Conservation (phyloP, 371 early-diverging fungal species). For the Mortierella sp. region DNA sequence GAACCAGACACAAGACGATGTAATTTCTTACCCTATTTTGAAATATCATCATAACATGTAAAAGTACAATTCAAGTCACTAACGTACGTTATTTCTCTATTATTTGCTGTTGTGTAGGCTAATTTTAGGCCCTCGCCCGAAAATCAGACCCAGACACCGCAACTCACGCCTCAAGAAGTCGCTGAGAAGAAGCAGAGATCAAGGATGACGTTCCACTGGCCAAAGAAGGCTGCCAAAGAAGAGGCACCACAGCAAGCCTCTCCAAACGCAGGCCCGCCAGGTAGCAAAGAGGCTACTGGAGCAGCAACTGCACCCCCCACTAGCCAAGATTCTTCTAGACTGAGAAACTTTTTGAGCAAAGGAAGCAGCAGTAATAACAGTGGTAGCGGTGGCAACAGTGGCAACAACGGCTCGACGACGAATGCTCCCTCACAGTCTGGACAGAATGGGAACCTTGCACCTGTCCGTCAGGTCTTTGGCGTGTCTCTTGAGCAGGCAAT, state of each 20-base stretch:
- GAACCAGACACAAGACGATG: slow-evolving; percentile 38
- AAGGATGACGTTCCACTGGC: slow-evolving; percentile 55
- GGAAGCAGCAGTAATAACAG: slow-evolving; percentile 20
- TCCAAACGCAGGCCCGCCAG: background rate
- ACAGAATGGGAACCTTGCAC: background rate
- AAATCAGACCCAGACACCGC: slow-evolving; percentile 9
- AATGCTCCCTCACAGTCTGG: slow-evolving; percentile 2
- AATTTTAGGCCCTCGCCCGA: slow-evolving; percentile 11
- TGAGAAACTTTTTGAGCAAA: slow-evolving; percentile 45
- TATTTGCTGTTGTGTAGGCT: slow-evolving; percentile 2
- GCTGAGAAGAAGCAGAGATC: slow-evolving; percentile 56
- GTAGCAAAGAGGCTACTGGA: slow-evolving; percentile 5
- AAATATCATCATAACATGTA: background rate
- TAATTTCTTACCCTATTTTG: background rate
- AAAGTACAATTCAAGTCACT: too few relatives aligned
- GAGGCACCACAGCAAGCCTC: slow-evolving; percentile 10
- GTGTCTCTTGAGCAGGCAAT: slow-evolving; percentile 76
- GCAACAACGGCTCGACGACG: slow-evolving; percentile 7
- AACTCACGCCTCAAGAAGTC: slow-evolving; percentile 27
- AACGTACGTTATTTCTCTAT: too few relatives aligned
- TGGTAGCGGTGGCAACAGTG: slow-evolving; percentile 16
- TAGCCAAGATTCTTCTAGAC: slow-evolving; percentile 25
- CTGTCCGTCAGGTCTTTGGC: slow-evolving; percentile 76
- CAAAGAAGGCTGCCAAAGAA: slow-evolving; percentile 49
- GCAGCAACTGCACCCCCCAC: background rate